phyloP scores from a whole-genome alignment of 2,329 filamentous ascomycete genomes.

The Paraphaeosphaeria minitans region DNA sequence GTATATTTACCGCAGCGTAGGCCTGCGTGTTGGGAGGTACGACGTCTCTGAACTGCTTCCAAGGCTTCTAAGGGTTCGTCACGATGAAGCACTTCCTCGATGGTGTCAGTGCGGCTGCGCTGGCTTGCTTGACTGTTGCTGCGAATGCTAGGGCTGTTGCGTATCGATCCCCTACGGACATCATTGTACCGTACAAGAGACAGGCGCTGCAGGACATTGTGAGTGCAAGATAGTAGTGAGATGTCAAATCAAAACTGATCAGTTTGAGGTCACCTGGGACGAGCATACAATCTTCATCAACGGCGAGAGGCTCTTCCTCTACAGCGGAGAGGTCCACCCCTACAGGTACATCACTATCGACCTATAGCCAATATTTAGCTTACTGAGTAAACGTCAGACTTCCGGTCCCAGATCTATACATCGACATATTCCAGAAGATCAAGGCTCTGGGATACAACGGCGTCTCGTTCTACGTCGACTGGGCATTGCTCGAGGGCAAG shows the following conservation, averaged over 20 bases:
- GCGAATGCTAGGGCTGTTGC: slow-evolving; percentile 55
- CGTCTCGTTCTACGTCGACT: slow-evolving; percentile 80
- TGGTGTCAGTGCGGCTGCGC: slow-evolving; percentile 29
- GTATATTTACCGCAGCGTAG: slow-evolving; percentile 1
- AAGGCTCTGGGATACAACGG: slow-evolving; percentile 80
- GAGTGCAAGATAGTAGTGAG: slow-evolving; percentile 27
- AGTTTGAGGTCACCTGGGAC: slow-evolving; percentile 68
- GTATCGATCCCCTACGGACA: slow-evolving; percentile 53
- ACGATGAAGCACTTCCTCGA: slow-evolving; percentile 24
- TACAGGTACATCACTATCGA: slow-evolving; percentile 53
- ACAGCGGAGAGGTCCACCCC: slow-evolving; percentile 75
- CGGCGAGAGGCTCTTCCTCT: slow-evolving; percentile 73
- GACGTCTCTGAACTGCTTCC: slow-evolving; percentile 50
- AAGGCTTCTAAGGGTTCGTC: not conserved
- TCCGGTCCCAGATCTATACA: slow-evolving; percentile 66
- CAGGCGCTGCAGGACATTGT: slow-evolving; percentile 62
- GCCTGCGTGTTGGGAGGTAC: slow-evolving; percentile 49
- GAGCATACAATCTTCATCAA: slow-evolving; percentile 71
- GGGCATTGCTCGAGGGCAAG: slow-evolving; percentile 77
- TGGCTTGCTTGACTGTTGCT: slow-evolving; percentile 51
- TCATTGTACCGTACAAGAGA: slow-evolving; percentile 57
- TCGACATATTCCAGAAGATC: slow-evolving; percentile 82
- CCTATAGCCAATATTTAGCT: not conserved
- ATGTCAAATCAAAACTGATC: slow-evolving; percentile 3
- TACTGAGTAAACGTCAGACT: slow-evolving; percentile 48